Conservation (phyloP, 257 asterid genomes). For the Paraleonurus japonicus region DNA sequence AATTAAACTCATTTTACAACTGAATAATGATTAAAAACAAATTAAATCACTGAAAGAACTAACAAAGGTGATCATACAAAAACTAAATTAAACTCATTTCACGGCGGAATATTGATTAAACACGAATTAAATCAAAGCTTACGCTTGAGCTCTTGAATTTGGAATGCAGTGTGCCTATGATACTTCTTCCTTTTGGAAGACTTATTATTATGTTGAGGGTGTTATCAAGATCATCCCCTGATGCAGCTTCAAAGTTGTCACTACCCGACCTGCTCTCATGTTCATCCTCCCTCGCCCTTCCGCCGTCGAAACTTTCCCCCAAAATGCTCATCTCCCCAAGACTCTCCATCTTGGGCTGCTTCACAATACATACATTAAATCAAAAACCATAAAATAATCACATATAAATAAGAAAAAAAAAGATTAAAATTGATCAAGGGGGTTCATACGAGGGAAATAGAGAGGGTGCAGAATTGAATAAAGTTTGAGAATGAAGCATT, state of each 20-base stretch:
- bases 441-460: conserved; percentile 53
- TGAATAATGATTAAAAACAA: no score
- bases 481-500: conserved; percentile 39
- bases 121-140: background rate
- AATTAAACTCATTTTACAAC: background rate
- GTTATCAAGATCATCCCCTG: conserved; percentile 60
- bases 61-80: no score
- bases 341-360: conserved; percentile 77
- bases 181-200: conserved; percentile 53
- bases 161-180: conserved; percentile 67
- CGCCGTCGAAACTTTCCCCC: conserved; percentile 43
- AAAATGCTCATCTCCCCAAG: conserved; percentile 52
- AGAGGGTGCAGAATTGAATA: conserved; percentile 47
- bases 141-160: conserved; percentile 87
- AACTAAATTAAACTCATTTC: no score
- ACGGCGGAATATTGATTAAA: background rate
- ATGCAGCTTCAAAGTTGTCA: conserved; percentile 64
- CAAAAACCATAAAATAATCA: background rate
- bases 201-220: conserved; percentile 30
- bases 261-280: conserved; percentile 65
- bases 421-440: background rate
- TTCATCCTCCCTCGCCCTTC: conserved; percentile 52
- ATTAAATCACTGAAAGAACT: no score
- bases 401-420: background rate
- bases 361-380: conserved; percentile 23